Base-by-base conservation (phyloP, 2,329 filamentous ascomycete genomes). In the Didymella sp. region DNA sequence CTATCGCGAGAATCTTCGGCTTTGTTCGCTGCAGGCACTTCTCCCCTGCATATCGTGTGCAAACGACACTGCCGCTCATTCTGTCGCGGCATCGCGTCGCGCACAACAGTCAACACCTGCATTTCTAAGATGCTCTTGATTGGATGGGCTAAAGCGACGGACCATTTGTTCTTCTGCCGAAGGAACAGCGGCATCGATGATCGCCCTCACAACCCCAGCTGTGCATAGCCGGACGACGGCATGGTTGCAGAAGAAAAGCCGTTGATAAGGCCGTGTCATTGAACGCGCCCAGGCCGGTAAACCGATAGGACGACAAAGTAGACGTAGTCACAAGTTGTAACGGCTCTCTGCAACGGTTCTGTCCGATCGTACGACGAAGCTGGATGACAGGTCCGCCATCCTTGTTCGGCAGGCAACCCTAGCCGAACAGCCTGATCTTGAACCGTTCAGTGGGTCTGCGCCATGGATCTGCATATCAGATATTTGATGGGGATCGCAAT, bases 391-490 rank as follows among this genome's bases (percentile, higher is more conserved):
- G 43, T 30, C 31, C 31, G 21, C n/a, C 19, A 52, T 49, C 54
- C 54, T 28, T 52, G 54, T 33, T 24, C 6, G 4, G 13, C 48
- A 47, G 38, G 54, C 44, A 52, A 57, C 33, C 54, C 54, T 47
- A 49, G 43, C 44, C 48, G 52, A 56, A 56, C 46, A 41, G 40
- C 45, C 30, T 48, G 54, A 48, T 52, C 54, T 40, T 27, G 38
- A 48, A 49, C 48, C 30, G 42, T 25, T 44, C 54, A 49, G 38
- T 52, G 54, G 54, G 49, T 52, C 31, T 35, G 54, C 24, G 43
- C 9, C 54, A 57, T 52, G 54, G 54, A 52, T 52, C 30, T 41
- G 54, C 19, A 49, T 40, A 57, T 57, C 54, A 49, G 44, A 52
- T 30, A 49, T 44, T 33, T 33, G 43, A 17, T 17, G 31, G 31